Conservation (phyloP, 2,329 filamentous ascomycete species). For the Colletotrichum liaoningense region DNA sequence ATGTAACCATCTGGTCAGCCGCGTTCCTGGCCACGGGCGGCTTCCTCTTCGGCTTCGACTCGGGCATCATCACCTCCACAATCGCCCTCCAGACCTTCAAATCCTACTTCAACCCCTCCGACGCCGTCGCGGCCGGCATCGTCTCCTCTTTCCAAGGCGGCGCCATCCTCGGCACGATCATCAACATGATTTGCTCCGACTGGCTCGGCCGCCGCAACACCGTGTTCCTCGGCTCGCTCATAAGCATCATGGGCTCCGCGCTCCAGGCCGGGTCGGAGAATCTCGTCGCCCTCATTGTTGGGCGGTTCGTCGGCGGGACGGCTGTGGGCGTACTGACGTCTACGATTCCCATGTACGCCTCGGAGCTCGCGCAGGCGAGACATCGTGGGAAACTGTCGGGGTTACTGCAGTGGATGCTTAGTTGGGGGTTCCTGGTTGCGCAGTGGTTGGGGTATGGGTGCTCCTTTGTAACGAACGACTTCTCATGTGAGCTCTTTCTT, state of each 20-base stretch:
- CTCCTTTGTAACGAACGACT: constrained; percentile 41
- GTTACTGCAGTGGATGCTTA: constrained; percentile 58
- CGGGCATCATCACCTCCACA: constrained; percentile 54
- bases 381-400: constrained; percentile 53
- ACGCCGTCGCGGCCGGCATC: constrained; percentile 40
- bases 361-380: constrained; percentile 51
- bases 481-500: constrained; percentile 41
- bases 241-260: constrained; percentile 44
- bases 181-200: constrained; percentile 46
- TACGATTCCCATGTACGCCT: constrained; percentile 59
- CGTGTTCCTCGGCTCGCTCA: constrained; percentile 44
- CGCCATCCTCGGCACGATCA: constrained; percentile 42
- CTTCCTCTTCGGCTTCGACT: constrained; percentile 58
- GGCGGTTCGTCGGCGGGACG: constrained; percentile 60
- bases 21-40: constrained; percentile 42
- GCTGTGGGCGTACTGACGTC: constrained; percentile 60
- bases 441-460: constrained; percentile 48
- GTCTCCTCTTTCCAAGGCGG: constrained; percentile 44
- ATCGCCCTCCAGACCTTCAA: constrained; percentile 46
- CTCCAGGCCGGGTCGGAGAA: constrained; percentile 46
- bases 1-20: constrained; percentile 37
- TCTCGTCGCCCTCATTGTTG: constrained; percentile 57
- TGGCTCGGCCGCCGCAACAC: constrained; percentile 43
- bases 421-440: constrained; percentile 54
- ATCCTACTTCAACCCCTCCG: constrained; percentile 54